Evolutionary conservation across 2,329 filamentous ascomycete species (phyloP), one percentile per base, ranked within the genome.

Genomic region (Phialophora verrucosa): DNA sequence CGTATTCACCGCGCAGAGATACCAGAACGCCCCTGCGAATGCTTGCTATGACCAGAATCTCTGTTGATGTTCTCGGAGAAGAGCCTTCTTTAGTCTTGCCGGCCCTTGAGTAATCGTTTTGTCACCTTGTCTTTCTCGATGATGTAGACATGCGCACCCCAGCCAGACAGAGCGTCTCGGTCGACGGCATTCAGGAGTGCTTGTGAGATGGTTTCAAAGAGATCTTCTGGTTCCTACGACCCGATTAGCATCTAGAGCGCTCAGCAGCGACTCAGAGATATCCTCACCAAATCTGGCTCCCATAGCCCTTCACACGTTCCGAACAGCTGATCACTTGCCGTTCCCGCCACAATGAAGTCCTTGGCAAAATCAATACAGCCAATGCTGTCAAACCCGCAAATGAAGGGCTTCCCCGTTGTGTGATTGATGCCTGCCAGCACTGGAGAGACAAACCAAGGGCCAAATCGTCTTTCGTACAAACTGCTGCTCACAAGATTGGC

Each of bases 91-190:
- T 92, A 93, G 80, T 98, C 94, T 84, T 98, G 94, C 84, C 93
- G 89, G 78, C 93, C 93, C 88, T 98, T 98, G 80, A 99, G 85
- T 88, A 99, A 88, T 79, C 95, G 87, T 90, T 98, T 97, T 76
- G 95, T 98, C 70, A 99, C 92, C 91, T 98, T 98, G 84, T 97
- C 93, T 87, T 99, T 99, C 85, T 98, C 95, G 80, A 99, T 96
- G 77, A 99, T 96, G 83, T 98, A 99, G 74, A 99, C 95, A 78
- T 99, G 93, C 47, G 95, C 95, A 78, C 95, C 95, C 95, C 95
- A 98, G 71, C 95, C 95, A 44, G 94, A 97, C 70, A 99, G 85
- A 61, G 95, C 95, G 81, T 99, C 95, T 82, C 95, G 88, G 81
- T 99, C 95, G 65, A 98, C 92, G 67, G 95, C 95, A 81, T 96